These are phyloP conservation scores for Candida adriatica DNA, from an alignment of 805 yeast genomes.

Conservation along the genomic window DNA sequence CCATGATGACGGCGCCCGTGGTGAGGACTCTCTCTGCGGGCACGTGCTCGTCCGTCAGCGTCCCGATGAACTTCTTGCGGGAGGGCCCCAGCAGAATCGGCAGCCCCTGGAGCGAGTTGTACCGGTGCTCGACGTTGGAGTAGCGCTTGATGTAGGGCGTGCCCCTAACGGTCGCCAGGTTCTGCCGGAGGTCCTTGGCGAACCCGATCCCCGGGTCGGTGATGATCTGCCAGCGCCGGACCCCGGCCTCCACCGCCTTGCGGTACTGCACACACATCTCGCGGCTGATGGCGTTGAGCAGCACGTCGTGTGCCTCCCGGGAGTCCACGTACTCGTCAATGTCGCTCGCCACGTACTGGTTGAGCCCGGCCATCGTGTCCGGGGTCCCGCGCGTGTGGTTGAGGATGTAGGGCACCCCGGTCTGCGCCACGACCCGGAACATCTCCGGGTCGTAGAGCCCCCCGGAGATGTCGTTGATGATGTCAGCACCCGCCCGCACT, in stretches of 20 bases:
- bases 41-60: conserved; percentile 47
- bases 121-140: conserved; percentile 27
- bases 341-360: conserved; percentile 42
- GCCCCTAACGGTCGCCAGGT: conserved; percentile 54
- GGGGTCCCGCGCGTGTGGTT: conserved; percentile 86
- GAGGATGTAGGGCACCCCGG: conserved; percentile 70
- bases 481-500: conserved; percentile 75
- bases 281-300: conserved; percentile 51
- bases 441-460: conserved; percentile 66
- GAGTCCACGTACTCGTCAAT: conserved; percentile 29
- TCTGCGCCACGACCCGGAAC: conserved; percentile 59
- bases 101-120: conserved; percentile 26
- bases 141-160: conserved; percentile 42
- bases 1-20: conserved; percentile 67
- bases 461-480: conserved; percentile 85
- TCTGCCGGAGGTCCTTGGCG: conserved; percentile 76
- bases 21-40: conserved; percentile 66
- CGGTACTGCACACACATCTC: conserved; percentile 56
- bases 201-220: conserved; percentile 96
- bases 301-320: conserved; percentile 22
- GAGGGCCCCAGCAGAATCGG: conserved; percentile 84
- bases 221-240: conserved; percentile 84
- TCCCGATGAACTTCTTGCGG: conserved; percentile 81
- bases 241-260: conserved; percentile 55
- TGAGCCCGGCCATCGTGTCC: conserved; percentile 56